phyloP scores from a whole-genome alignment of 1,284 basidiomycete species.

The Apiotrichum gracile region DNA sequence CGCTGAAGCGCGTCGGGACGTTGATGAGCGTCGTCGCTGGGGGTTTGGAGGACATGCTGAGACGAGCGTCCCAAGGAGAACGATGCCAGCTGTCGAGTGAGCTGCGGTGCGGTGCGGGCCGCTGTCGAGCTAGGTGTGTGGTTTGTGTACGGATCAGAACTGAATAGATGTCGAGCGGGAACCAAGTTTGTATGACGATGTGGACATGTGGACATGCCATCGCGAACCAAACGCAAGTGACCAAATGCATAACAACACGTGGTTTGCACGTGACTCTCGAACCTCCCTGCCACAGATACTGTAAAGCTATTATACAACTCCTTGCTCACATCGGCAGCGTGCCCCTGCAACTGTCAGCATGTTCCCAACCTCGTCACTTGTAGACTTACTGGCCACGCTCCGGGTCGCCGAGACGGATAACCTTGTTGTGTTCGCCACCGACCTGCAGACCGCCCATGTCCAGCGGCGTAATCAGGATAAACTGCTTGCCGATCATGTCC shows the following conservation, averaged over 20 bases:
- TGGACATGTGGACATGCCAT: no score
- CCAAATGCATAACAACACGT: no score
- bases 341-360: neutral
- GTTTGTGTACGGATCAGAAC: no score
- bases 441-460: constrained; percentile 40
- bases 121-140: no score
- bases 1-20: constrained; percentile 37
- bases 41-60: constrained; percentile 20
- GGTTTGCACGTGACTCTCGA: no score
- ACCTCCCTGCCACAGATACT: constrained; percentile 56
- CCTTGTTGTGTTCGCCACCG: constrained; percentile 25
- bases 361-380: neutral
- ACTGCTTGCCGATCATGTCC: constrained; percentile 76
- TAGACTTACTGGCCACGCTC: constrained; percentile 26
- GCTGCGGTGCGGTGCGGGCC: no score
- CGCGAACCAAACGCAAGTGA: no score
- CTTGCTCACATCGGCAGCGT: neutral
- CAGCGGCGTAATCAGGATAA: constrained; percentile 79
- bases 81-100: no score
- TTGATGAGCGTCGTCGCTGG: constrained; percentile 31
- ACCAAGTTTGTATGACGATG: no score
- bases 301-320: constrained; percentile 65
- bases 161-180: no score
- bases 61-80: no score
- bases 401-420: constrained; percentile 40